Evolutionary conservation across 768 basidiomycete genomes (phyloP), one percentile per base, ranked within the genome.

Genomic region (Mycena albidolilacea): DNA sequence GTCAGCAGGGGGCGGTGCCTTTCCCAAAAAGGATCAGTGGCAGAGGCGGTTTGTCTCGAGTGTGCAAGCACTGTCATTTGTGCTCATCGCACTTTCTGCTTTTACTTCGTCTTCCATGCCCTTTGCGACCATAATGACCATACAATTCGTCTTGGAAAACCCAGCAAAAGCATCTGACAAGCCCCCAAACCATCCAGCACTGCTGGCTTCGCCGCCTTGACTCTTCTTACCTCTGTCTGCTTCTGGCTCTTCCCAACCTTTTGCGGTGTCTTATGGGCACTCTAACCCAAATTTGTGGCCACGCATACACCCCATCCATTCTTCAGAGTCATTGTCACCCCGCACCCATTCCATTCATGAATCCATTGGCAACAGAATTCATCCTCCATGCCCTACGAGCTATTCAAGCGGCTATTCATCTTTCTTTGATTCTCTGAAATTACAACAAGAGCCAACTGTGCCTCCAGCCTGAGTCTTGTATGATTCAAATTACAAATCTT

Each of bases 401-500:
- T 37, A 30, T 57, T 4, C 55, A 37, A 37, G 11, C 7, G 35
- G 30, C 10, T 57, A 57, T 57, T 2, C 6, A 9, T 8, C 23
- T 5, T 57, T 57, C 55, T 57, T 57, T 14, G 55, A 30, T 35
- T 57, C 55, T 35, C 55, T 57, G 30, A 57, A 57, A 19, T 10
- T 30, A 14, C 2, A 12, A 57, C 23, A 3, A 5, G 30, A 11
- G 8, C 55, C 23, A 11, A 11, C 41, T 41, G 41, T 41, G 11
- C 41, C 6, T 21, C 12, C 41, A n/a, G n/a, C n/a, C n/a, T n/a
- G n/a, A 64, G 7, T 38, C 8, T 52, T 41, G 8, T 46, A 52
- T 17, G 43, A 64, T 46, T 9, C 63, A 48, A 52, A 52, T 52
- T n/a, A 52, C 46, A n/a, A 19, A 7, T 61, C 59, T 17, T 61